Base-by-base conservation (phyloP, 179 eudicot species). In the Silene noctiflora region DNA sequence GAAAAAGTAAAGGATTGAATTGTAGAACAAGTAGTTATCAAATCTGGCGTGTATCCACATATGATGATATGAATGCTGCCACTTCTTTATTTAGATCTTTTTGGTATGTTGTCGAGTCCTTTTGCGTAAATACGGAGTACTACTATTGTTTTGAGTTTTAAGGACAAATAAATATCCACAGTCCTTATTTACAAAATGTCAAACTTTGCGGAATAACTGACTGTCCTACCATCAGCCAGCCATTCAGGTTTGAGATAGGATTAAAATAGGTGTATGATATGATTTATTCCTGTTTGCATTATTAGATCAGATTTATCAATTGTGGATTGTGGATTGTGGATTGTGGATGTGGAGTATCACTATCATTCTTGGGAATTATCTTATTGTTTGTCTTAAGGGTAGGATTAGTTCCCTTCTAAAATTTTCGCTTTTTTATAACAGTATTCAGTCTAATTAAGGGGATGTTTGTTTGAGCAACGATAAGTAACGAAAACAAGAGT, bases 41-140 rank as follows among this genome's bases (percentile, higher is more conserved):
- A 39, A 72, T 73, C 80, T 82, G 79, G 79, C 82, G 85, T 82
- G 85, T 72, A 78, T 79, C 82, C 85, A 82, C 71, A 73, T 79
- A 60, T 75, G 81, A 68, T 71, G 75, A 78, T 35, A 65, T 66
- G 60, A 78, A 78, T 70, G 20, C 39, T 72, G 33, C 10, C 39
- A 21, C 12, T 0, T 6, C 10, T 4, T 6, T 5, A n/a, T 4
- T 4, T 3, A 67, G 72, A 67, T 72, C 11, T 13, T 58, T 67
- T 22, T 48, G n/a, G 10, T 4, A 21, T 48, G 25, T 29, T 51
- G 62, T 24, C 10, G 22, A 16, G 74, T 71, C 74, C 63, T 71
- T 71, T 31, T 24, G 42, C 2, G 31, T 71, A 71, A 71, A 14
- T 71, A 12, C 19, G 6, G n/a, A n/a, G n/a, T n/a, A 53, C 3